Percentiles rank a stretch among this genome's conserved stretches.
phyloP scores from a whole-genome alignment of 306 rosid genomes.

The Trifolium pratense region DNA sequence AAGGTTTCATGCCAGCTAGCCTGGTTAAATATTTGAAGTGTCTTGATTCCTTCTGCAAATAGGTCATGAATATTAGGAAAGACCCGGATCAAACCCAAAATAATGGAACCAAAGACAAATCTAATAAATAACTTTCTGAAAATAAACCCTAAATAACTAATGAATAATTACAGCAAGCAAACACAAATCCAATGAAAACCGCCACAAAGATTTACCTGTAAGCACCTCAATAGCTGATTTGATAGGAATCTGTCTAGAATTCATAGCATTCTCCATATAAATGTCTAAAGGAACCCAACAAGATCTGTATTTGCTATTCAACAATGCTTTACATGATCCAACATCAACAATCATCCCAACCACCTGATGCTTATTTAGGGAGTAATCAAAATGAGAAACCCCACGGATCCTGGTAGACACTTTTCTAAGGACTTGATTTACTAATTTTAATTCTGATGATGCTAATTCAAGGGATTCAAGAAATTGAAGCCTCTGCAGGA shows the following conservation, averaged over 20 bases:
- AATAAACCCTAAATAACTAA: conserved; percentile 23
- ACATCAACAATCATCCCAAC: conserved; percentile 56
- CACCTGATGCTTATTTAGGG: conserved; percentile 53
- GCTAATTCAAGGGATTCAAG: conserved; percentile 59
- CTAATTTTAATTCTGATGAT: conserved; percentile 57
- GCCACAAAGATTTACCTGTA: conserved; percentile 52
- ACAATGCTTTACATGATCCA: conserved; percentile 49
- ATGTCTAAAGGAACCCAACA: conserved; percentile 79
- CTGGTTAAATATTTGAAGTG: conserved; percentile 71
- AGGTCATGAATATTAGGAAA: conserved; percentile 46
- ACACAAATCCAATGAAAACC: conserved; percentile 38
- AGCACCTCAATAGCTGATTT: conserved; percentile 69
- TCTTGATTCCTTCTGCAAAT: conserved; percentile 69
- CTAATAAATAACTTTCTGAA: conserved; percentile 34
- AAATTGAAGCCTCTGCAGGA: conserved; percentile 64
- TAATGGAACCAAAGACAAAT: not conserved
- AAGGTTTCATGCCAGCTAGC: conserved; percentile 88
- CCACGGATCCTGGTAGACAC: conserved; percentile 59
- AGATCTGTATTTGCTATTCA: conserved; percentile 48
- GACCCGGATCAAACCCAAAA: conserved; percentile 11
- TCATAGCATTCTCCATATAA: conserved; percentile 81
- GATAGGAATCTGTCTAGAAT: conserved; percentile 66
- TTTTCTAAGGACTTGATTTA: conserved; percentile 51
- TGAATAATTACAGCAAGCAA: conserved; percentile 14
- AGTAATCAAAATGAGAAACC: conserved; percentile 52